Percentiles rank a stretch among this genome's conserved stretches.
Conservation (phyloP, 495 filamentous ascomycete genomes). For the Penicillium canescens region DNA sequence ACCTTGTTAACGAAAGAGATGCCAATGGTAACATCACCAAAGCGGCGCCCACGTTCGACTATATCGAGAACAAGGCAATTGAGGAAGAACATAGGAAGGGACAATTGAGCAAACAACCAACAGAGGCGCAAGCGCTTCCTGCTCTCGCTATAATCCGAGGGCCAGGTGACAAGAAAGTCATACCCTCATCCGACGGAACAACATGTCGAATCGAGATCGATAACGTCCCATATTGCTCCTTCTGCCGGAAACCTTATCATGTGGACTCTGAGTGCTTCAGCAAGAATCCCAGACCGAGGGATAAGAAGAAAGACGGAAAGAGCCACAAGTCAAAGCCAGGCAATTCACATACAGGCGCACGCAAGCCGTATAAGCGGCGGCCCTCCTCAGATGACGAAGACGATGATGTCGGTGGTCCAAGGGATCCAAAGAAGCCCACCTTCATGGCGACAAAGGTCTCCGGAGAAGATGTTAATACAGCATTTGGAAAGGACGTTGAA, state of each 20-base stretch:
- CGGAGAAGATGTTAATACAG: slow-evolving; percentile 10
- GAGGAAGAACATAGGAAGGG: no score
- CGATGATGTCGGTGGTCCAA: slow-evolving; percentile 1
- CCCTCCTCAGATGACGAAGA: slow-evolving; percentile 11
- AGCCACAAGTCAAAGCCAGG: slow-evolving; percentile 9
- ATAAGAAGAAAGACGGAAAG: slow-evolving; percentile 4
- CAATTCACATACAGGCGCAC: slow-evolving; percentile 6
- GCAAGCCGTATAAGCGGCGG: slow-evolving; percentile 11
- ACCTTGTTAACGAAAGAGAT: no score
- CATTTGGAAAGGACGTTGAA: slow-evolving; percentile 10
- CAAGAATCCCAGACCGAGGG: slow-evolving; percentile 11
- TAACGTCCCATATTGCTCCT: slow-evolving; percentile 11
- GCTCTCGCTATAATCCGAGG: no score
- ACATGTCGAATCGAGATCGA: slow-evolving; percentile 16
- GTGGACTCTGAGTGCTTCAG: slow-evolving; percentile 9
- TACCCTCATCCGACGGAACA: slow-evolving; percentile 7
- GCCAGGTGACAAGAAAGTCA: no score
- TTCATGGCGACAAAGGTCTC: slow-evolving; percentile 12
- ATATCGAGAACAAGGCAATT: no score
- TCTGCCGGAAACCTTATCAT: slow-evolving; percentile 15
- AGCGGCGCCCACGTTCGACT: no score
- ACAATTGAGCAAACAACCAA: no score
- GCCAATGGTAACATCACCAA: no score
- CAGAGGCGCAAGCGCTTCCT: no score
- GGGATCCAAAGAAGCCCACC: slow-evolving; percentile 12